A percentile compares a stretch with the other conserved stretches of the same genome.
These are phyloP conservation scores for Chlorella sp. DNA, from an alignment of 139 green algal species.

Conservation along the genomic window DNA sequence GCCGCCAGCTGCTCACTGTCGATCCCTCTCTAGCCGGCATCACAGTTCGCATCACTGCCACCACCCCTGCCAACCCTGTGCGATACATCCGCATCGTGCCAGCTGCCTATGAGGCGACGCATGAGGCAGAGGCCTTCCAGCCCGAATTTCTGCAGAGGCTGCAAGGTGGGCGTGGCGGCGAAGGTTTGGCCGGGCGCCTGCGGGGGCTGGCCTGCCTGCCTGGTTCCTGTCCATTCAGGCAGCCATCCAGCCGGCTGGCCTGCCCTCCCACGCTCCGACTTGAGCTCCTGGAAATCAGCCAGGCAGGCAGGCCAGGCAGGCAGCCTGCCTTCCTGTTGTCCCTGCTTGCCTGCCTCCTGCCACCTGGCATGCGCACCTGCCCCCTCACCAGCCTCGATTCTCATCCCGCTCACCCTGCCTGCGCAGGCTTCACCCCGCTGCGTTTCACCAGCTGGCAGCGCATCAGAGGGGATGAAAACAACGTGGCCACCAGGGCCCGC, in stretches of 20 bases:
- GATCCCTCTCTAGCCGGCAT: not conserved
- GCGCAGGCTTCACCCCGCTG: not conserved
- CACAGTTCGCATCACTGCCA: not conserved
- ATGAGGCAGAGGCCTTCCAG: not conserved
- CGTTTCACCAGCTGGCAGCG: not conserved
- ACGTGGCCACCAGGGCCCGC: not conserved
- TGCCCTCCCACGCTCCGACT: no score
- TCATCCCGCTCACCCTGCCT: not conserved
- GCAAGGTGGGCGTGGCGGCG: not conserved
- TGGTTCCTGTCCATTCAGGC: not conserved
- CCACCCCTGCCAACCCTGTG: not conserved
- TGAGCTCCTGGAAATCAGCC: no score
- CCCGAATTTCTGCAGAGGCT: not conserved
- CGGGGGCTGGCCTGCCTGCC: not conserved
- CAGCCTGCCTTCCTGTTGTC: not conserved
- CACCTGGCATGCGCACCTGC: not conserved
- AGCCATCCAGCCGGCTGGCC: no score
- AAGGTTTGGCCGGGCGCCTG: no score
- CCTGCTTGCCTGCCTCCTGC: no score
- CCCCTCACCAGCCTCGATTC: not conserved
- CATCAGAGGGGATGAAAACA: not conserved
- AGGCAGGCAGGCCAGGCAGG: no score
- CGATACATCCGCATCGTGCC: not conserved
- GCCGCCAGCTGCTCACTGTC: not conserved
- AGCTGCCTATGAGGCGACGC: not conserved